Base-by-base conservation (phyloP, 2,329 filamentous ascomycete genomes). In the Decorospora gaudefroyi region DNA sequence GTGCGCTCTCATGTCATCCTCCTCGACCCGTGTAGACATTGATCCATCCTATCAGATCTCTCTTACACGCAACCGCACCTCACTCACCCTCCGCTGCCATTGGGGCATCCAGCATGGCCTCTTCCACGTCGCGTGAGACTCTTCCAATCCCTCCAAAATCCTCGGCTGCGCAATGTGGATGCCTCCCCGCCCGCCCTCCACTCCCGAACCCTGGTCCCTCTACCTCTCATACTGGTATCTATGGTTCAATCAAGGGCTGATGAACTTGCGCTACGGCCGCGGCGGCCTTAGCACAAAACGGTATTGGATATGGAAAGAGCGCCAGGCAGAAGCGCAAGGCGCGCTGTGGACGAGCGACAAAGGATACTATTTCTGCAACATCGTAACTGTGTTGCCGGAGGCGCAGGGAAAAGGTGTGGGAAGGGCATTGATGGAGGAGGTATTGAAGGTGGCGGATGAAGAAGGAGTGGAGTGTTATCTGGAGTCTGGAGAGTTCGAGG, bases 301-400 rank as follows among this genome's bases (percentile, higher is more conserved):
- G 5, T 89, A 89, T 63, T 84, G 81, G 67, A 85, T 88, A 54
- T 89, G 85, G 85, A 89, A 89, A 61, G 74, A 75, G 4, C 76
- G 79, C 4, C 86, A 90, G 65, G 76, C 78, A 0, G 72, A 79
- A 26, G 82, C 80, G 1, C 85, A 88, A 42, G 71, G 72, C 0
- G 70, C 78, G 17, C 69, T 88, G 3, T 89, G 85, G 86, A 80
- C 73, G 0, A 83, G 87, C 43, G 75, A 78, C 0, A 73, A 77
- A 4, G 86, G 86, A 0, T 89, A 89, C 60, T 89, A 88, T 60
- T 89, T 89, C 55, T 84, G 86, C 53, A 90, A 89, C 59, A 87
- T 89, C 48, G 81, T 89, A 57, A 84, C 85, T 0, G 85, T 89
- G 1, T 65, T 81, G 11, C 83, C 85, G 0, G 78, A 82, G 34